Evolutionary conservation across 1,284 basidiomycete species (phyloP).

Genomic region (Malassezia psittaci): DNA sequence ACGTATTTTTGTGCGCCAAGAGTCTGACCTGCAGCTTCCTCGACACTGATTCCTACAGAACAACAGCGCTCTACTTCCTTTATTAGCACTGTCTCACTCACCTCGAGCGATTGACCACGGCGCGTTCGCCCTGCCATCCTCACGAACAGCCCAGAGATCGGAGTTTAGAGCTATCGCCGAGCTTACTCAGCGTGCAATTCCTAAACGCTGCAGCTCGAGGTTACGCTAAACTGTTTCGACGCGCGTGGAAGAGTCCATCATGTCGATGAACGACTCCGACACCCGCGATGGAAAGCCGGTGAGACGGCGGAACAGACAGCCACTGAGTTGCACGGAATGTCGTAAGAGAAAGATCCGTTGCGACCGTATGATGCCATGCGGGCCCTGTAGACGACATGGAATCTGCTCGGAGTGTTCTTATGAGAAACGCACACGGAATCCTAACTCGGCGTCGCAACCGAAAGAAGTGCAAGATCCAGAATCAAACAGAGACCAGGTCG

Average conservation of each 20-base stretch:
- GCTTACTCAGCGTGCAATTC: not conserved
- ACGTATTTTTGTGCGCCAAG: conserved; percentile 95
- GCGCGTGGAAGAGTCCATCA: no score
- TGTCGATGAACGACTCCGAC: not conserved
- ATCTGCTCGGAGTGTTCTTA: not conserved
- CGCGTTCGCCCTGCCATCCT: conserved; percentile 20
- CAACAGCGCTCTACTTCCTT: conserved; percentile 2
- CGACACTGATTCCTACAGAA: not conserved
- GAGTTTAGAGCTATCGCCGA: not conserved
- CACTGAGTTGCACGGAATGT: conserved; percentile 36
- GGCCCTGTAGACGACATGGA: conserved; percentile 1
- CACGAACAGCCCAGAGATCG: not conserved
- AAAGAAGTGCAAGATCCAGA: no score
- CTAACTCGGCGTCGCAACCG: not conserved
- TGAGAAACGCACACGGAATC: conserved; percentile 1
- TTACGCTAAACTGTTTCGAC: no score
- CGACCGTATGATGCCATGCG: conserved; percentile 5
- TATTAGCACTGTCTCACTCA: conserved; percentile 10
- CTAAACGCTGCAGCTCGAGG: no score
- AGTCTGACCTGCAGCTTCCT: conserved; percentile 61
- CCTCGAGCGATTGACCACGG: conserved; percentile 27
- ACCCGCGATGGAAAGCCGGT: not conserved
- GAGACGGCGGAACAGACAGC: conserved; percentile 27
- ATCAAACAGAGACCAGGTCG: conserved; percentile 25
- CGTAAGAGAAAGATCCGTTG: conserved; percentile 44